These are phyloP conservation scores for Endoconidiophora polonica DNA, from an alignment of 2,329 filamentous ascomycete species.

Conservation along the genomic window DNA sequence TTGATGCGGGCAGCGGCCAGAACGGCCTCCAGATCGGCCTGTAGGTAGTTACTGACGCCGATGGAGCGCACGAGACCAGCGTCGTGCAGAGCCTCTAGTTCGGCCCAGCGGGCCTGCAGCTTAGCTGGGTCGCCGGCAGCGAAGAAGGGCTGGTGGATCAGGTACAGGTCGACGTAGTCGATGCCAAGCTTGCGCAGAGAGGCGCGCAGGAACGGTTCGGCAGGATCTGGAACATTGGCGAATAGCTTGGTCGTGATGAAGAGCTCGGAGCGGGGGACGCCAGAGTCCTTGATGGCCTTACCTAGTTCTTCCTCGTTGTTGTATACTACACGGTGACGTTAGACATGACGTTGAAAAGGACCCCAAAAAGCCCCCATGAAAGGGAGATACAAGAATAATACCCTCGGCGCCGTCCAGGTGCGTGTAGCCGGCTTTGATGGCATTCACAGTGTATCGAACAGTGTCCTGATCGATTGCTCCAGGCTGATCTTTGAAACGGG, in stretches of 20 bases:
- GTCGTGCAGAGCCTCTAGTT: conserved; percentile 48
- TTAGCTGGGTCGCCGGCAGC: conserved; percentile 21
- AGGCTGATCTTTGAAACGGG: conserved; percentile 36
- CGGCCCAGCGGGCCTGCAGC: conserved; percentile 43
- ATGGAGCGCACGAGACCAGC: conserved; percentile 52
- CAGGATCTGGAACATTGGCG: conserved; percentile 23
- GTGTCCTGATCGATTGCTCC: conserved; percentile 36
- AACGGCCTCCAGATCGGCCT: conserved; percentile 36
- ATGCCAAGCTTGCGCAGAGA: conserved; percentile 50
- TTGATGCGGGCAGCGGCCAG: conserved; percentile 41
- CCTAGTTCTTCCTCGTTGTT: conserved; percentile 55
- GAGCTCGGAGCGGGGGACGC: conserved; percentile 48
- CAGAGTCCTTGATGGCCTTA: conserved; percentile 49
- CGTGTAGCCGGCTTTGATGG: conserved; percentile 51
- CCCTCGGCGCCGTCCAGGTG: conserved; percentile 63
- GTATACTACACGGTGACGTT: conserved; percentile 28
- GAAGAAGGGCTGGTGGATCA: conserved; percentile 43
- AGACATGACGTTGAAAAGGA: not conserved
- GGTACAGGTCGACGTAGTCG: conserved; percentile 57
- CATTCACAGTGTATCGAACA: conserved; percentile 35
- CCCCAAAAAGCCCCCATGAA: not conserved
- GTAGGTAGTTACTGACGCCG: conserved; percentile 60
- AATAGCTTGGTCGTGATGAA: conserved; percentile 48
- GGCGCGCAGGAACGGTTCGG: conserved; percentile 34
- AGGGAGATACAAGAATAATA: conserved; percentile 17